These are phyloP conservation scores for Cercophora samala DNA, from an alignment of 495 filamentous ascomycete genomes.

Conservation along the genomic window DNA sequence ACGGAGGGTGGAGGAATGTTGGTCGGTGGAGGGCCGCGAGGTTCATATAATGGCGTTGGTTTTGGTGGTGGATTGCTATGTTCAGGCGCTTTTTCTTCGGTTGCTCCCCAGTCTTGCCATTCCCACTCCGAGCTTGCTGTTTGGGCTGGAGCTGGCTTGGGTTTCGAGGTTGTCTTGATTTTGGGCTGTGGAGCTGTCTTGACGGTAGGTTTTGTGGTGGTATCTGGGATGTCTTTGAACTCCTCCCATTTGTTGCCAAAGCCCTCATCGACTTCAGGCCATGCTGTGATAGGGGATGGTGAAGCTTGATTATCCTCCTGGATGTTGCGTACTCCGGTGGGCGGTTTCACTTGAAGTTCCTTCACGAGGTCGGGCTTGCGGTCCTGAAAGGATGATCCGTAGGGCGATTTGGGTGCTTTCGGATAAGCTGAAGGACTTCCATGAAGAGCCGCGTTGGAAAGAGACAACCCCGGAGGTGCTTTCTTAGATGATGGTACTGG, in stretches of 20 bases:
- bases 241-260: conserved; percentile 58
- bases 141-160: conserved; percentile 9
- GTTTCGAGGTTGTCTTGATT: conserved; percentile 9
- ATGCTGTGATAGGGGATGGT: conserved; percentile 45
- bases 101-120: conserved; percentile 39
- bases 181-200: conserved; percentile 18
- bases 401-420: conserved; percentile 48
- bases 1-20: conserved; percentile 88
- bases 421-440: conserved; percentile 30
- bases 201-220: conserved; percentile 22
- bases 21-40: conserved; percentile 58
- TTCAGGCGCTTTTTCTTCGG: conserved; percentile 13
- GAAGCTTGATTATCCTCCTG: conserved; percentile 30
- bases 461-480: conserved; percentile 31
- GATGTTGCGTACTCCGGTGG: conserved; percentile 32
- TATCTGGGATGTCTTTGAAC: conserved; percentile 47
- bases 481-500: conserved; percentile 21
- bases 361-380: conserved; percentile 44
- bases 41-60: conserved; percentile 5
- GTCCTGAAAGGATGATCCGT: conserved; percentile 48
- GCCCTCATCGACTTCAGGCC: conserved; percentile 39
- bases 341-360: conserved; percentile 43
- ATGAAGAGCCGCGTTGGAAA: conserved; percentile 24
- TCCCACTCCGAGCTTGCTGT: conserved; percentile 34
- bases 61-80: conserved; percentile 13